Percentiles rank a stretch among this genome's conserved stretches.
Conservation (phyloP, 1,139 yeast species). For the Hyphopichia wangnamkhiaoensis region DNA sequence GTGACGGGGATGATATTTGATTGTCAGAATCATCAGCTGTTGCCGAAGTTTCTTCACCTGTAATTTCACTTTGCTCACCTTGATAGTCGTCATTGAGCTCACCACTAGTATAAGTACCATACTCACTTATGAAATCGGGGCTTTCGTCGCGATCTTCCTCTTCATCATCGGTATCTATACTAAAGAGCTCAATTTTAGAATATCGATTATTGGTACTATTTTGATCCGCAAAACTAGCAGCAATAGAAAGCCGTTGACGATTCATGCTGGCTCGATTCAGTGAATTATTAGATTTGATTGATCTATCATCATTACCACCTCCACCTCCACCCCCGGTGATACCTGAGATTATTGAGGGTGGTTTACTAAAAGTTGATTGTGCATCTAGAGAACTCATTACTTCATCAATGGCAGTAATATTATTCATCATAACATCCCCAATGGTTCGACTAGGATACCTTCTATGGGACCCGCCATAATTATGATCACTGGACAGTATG, state of each 20-base stretch:
- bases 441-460: slow-evolving; percentile 45
- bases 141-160: slow-evolving; percentile 33
- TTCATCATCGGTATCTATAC: slow-evolving; percentile 44
- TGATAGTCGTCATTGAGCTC: slow-evolving; percentile 15
- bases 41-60: slow-evolving; percentile 15
- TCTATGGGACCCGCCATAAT: slow-evolving; percentile 6
- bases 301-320: slow-evolving; percentile 13
- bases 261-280: slow-evolving; percentile 6
- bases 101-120: slow-evolving; percentile 13
- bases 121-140: slow-evolving; percentile 17
- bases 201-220: slow-evolving; percentile 32
- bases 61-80: no score
- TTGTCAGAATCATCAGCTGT: not conserved
- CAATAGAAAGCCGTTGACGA: slow-evolving; percentile 33
- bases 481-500: slow-evolving; percentile 23
- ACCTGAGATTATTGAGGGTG: slow-evolving; percentile 21
- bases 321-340: slow-evolving; percentile 9
- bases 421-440: slow-evolving; percentile 68
- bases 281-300: slow-evolving; percentile 15
- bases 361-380: slow-evolving; percentile 23
- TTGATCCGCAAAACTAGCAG: slow-evolving; percentile 31
- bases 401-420: slow-evolving; percentile 59
- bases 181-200: slow-evolving; percentile 52
- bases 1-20: slow-evolving; percentile 24
- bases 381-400: slow-evolving; percentile 39